Evolutionary conservation across 2,329 filamentous ascomycete genomes (phyloP).

Genomic region (Tolypocladium guangdongense): DNA sequence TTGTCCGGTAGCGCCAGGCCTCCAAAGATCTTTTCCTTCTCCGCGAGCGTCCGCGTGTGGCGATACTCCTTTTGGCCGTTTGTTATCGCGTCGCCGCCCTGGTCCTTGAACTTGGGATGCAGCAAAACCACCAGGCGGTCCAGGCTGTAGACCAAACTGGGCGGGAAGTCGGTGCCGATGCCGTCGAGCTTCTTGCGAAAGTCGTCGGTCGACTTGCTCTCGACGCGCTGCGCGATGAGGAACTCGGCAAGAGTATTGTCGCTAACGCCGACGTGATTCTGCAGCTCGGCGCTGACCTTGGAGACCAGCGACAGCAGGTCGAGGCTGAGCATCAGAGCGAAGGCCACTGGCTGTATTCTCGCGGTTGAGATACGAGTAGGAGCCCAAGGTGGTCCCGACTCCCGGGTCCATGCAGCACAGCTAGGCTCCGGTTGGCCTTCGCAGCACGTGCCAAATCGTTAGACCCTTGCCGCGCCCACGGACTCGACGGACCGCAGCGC

Average conservation of each 20-base stretch:
- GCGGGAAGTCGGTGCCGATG: conserved; percentile 73
- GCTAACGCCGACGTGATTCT: conserved; percentile 84
- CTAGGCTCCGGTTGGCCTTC: no score
- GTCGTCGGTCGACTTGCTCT: conserved; percentile 57
- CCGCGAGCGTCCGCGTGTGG: conserved; percentile 40
- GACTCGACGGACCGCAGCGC: neutral
- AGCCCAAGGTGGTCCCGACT: no score
- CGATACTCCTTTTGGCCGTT: conserved; percentile 29
- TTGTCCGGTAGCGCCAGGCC: conserved; percentile 81
- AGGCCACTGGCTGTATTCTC: no score
- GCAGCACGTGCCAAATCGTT: no score
- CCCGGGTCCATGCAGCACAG: no score
- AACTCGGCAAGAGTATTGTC: conserved; percentile 97
- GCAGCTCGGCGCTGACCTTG: conserved; percentile 85
- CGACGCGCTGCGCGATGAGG: conserved; percentile 78
- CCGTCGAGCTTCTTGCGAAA: conserved; percentile 68
- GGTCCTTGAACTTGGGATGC: conserved; percentile 77
- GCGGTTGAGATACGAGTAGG: no score
- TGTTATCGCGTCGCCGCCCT: conserved; percentile 21
- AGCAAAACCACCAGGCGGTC: conserved; percentile 80
- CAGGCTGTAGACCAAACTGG: conserved; percentile 80
- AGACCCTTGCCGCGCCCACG: neutral
- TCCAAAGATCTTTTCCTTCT: conserved; percentile 81
- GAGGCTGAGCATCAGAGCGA: no score
- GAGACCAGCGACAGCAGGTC: conserved; percentile 91